Conservation (phyloP, 1,284 basidiomycete genomes). For the Microbotryomycetes sp. region DNA sequence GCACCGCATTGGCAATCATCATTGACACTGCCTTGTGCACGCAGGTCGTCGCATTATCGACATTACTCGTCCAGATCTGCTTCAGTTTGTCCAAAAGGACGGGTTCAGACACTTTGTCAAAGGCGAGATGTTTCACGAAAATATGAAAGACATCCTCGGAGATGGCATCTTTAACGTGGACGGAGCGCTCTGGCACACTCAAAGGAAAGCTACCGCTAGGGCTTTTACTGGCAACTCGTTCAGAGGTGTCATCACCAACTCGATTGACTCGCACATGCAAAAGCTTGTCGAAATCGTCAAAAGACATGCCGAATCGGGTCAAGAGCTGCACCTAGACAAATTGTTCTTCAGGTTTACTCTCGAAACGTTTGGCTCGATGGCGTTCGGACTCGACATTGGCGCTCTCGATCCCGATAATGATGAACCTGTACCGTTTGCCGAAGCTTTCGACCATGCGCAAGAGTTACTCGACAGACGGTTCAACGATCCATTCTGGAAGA, state of each 20-base stretch:
- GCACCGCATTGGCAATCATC: neutral
- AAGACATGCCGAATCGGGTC: constrained; percentile 24
- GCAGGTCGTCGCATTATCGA: constrained; percentile 26
- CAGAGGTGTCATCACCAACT: constrained; percentile 15
- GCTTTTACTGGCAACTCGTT: constrained; percentile 21
- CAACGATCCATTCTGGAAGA: constrained; percentile 18
- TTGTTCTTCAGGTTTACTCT: constrained; percentile 30
- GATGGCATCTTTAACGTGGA: constrained; percentile 31
- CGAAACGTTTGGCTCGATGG: constrained; percentile 13
- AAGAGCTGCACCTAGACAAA: constrained; percentile 20
- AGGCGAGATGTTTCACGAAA: constrained; percentile 3
- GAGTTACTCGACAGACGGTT: constrained; percentile 32
- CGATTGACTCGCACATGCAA: constrained; percentile 29
- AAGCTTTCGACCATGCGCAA: constrained; percentile 39
- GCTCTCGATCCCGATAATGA: constrained; percentile 28
- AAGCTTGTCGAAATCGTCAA: constrained; percentile 35
- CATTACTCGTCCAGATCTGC: constrained; percentile 32
- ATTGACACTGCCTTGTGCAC: neutral
- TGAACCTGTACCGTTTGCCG: constrained; percentile 36
- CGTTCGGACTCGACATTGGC: constrained; percentile 16
- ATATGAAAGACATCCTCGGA: constrained; percentile 6
- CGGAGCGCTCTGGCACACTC: constrained; percentile 35
- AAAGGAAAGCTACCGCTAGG: constrained; percentile 29
- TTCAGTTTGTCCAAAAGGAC: constrained; percentile 38
- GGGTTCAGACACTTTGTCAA: constrained; percentile 37